A percentile compares a stretch with the other conserved stretches of the same genome.
phyloP scores from a whole-genome alignment of 108 stramenopile species.

The Heterococcus sp. region DNA sequence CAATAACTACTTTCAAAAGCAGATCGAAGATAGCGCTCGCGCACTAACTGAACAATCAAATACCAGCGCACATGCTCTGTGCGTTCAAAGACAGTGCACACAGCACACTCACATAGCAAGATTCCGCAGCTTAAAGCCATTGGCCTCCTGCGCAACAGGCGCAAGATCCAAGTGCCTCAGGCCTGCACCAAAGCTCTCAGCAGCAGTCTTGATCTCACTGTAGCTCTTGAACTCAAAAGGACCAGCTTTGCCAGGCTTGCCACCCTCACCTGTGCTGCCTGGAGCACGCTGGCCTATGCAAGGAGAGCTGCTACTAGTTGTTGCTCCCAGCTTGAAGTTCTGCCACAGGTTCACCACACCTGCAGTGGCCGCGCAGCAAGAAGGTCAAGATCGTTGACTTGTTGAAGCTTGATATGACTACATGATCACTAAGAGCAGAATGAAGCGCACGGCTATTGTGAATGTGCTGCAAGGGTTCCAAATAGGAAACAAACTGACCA shows the following conservation, averaged over 20 bases:
- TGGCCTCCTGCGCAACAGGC: neutral
- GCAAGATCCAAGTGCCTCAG: neutral
- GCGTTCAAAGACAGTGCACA: neutral
- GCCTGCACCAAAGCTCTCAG: neutral
- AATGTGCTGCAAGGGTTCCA: too few species aligned
- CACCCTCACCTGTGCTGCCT: slow-evolving; percentile 14
- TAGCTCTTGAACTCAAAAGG: neutral
- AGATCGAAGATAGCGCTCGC: neutral
- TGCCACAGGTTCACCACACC: slow-evolving; percentile 40
- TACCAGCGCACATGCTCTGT: neutral
- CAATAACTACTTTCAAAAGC: too few species aligned
- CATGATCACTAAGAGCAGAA: too few species aligned
- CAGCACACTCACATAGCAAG: neutral
- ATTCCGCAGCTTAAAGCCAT: neutral
- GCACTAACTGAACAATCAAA: neutral
- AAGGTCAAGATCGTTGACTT: too few species aligned
- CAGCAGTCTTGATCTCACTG: neutral
- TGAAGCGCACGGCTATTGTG: too few species aligned
- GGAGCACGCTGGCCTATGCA: slow-evolving; percentile 29
- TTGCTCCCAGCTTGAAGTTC: slow-evolving; percentile 32
- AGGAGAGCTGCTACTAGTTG: slow-evolving; percentile 25
- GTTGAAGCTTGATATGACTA: too few species aligned
- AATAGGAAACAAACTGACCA: too few species aligned
- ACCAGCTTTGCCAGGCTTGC: neutral
- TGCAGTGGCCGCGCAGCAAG: too few species aligned